A percentile compares a stretch with the other conserved stretches of the same genome.
phyloP scores from a whole-genome alignment of 768 basidiomycete genomes.

The Galerina sulciceps region DNA sequence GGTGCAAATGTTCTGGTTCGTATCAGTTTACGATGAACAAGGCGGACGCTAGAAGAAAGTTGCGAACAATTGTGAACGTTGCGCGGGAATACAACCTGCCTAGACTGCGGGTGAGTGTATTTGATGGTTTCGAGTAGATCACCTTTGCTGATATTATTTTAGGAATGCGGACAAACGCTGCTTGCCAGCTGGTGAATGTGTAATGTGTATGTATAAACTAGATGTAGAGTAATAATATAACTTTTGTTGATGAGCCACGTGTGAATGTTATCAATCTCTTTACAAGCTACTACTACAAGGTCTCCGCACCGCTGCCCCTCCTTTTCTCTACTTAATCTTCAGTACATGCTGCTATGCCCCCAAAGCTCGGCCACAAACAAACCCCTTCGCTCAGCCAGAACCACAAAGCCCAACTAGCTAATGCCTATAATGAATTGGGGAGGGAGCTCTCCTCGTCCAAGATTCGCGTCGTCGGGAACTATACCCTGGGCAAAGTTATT shows the following conservation, averaged over 20 bases:
- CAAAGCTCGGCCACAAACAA: slow-evolving; percentile 60
- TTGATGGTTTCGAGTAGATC: not conserved
- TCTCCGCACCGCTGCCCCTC: slow-evolving; percentile 39
- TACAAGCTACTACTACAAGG: slow-evolving; percentile 23
- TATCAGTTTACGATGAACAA: slow-evolving; percentile 77
- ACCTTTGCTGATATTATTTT: slow-evolving; percentile 6
- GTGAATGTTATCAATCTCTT: slow-evolving; percentile 5
- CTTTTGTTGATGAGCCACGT: slow-evolving; percentile 1
- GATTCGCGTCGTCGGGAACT: slow-evolving; percentile 92
- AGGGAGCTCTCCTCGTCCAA: slow-evolving; percentile 93
- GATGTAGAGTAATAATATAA: not conserved
- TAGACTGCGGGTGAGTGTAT: slow-evolving; percentile 62
- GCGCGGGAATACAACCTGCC: slow-evolving; percentile 72
- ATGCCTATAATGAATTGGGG: slow-evolving; percentile 96
- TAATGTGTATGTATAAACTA: not conserved
- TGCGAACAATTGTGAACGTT: slow-evolving; percentile 85
- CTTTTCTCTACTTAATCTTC: slow-evolving; percentile 34
- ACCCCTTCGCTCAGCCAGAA: slow-evolving; percentile 70
- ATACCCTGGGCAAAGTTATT: slow-evolving; percentile 91
- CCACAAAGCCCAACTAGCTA: slow-evolving; percentile 87
- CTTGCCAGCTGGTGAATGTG: slow-evolving; percentile 44
- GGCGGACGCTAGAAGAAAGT: slow-evolving; percentile 68
- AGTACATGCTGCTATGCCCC: slow-evolving; percentile 51
- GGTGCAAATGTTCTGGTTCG: slow-evolving; percentile 87
- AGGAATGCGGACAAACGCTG: slow-evolving; percentile 53